These are phyloP conservation scores for Paragyromitra xinjiangensis DNA, from an alignment of 495 filamentous ascomycete genomes.

Conservation along the genomic window DNA sequence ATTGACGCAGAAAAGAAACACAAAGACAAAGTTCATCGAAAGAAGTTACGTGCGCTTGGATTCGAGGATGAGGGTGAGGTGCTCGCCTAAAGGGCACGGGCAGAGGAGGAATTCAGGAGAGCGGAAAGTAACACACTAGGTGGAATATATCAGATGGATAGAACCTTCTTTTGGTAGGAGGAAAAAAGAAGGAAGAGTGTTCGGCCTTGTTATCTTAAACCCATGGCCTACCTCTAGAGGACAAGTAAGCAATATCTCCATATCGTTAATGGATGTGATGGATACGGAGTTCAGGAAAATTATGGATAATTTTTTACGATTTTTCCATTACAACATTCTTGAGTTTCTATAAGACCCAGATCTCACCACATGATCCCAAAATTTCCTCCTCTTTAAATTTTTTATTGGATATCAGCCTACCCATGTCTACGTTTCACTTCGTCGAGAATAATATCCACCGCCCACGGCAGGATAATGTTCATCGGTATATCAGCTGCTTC, in stretches of 20 bases:
- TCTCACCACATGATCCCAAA: background rate
- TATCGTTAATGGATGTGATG: slow-evolving; percentile 34
- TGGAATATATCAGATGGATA: slow-evolving; percentile 21
- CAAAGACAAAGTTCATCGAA: slow-evolving; percentile 73
- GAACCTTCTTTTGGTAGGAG: background rate
- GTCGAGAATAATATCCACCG: slow-evolving; percentile 64
- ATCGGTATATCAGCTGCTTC: slow-evolving; percentile 63
- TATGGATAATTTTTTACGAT: background rate
- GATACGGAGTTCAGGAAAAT: slow-evolving; percentile 30
- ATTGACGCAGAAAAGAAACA: slow-evolving; percentile 72
- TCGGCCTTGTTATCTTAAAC: slow-evolving; percentile 57
- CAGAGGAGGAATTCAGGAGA: background rate
- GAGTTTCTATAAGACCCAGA: background rate
- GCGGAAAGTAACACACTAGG: background rate
- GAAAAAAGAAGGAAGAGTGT: slow-evolving; percentile 30
- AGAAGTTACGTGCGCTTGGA: slow-evolving; percentile 75
- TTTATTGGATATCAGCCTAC: background rate
- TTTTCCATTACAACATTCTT: background rate
- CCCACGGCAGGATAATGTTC: slow-evolving; percentile 65
- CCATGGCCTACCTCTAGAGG: slow-evolving; percentile 50
- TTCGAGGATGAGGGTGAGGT: slow-evolving; percentile 78
- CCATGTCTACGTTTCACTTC: slow-evolving; percentile 49
- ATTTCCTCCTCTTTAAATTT: background rate
- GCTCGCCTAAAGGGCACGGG: slow-evolving; percentile 33
- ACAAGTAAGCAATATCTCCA: slow-evolving; percentile 23